These are phyloP conservation scores for Candida ulmi DNA, from an alignment of 805 yeast species.

Conservation along the genomic window DNA sequence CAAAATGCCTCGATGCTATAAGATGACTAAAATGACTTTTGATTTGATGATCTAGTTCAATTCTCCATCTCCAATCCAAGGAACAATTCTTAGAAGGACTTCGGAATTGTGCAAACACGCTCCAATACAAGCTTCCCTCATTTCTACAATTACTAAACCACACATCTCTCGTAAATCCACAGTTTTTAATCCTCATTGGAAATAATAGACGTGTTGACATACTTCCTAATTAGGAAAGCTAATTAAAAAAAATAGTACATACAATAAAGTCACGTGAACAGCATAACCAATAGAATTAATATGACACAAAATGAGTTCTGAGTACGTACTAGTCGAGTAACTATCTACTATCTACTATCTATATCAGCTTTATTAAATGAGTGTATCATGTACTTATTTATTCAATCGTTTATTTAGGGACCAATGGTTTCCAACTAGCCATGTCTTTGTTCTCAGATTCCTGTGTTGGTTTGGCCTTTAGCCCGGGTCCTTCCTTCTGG, in stretches of 20 bases:
- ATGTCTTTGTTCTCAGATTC: constrained; percentile 2
- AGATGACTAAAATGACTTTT: no score
- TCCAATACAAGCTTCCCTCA: no score
- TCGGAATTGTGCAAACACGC: no score
- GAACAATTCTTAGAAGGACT: no score
- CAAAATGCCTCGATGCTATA: no score
- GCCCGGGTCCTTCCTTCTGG: neutral
- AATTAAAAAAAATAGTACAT: neutral
- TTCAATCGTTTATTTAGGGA: constrained; percentile 9
- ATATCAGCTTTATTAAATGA: neutral
- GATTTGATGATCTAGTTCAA: no score
- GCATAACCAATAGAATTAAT: neutral
- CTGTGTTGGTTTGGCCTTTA: neutral
- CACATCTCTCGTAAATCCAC: no score
- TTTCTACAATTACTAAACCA: no score
- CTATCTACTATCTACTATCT: no score
- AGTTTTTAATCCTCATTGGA: neutral
- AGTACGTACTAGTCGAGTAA: no score
- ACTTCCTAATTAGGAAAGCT: neutral
- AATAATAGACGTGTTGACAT: neutral
- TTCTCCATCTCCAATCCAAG: no score
- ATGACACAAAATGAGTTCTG: no score
- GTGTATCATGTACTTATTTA: neutral
- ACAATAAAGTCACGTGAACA: neutral
- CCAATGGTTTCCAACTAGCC: constrained; percentile 17